phyloP scores from a whole-genome alignment of 2,329 filamentous ascomycete genomes.

The Trichoderma aggressivum region DNA sequence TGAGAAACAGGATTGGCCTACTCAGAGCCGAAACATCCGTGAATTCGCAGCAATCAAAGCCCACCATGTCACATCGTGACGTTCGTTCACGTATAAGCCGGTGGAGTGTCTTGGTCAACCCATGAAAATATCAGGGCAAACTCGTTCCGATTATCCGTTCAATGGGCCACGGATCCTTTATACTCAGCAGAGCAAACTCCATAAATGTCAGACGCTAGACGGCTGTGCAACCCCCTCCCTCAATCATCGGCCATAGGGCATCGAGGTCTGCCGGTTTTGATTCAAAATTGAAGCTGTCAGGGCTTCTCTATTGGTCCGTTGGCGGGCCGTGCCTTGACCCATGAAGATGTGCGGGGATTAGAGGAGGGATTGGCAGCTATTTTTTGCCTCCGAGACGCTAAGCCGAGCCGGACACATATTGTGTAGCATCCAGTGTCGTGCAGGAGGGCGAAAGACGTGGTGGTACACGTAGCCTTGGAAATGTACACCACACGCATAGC shows the following conservation, averaged over 20 bases:
- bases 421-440: background rate
- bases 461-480: background rate
- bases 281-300: background rate
- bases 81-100: background rate
- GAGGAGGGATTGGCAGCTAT: conserved; percentile 2
- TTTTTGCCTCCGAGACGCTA: conserved; percentile 17
- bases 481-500: background rate
- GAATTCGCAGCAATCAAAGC: background rate
- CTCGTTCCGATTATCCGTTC: conserved; percentile 17
- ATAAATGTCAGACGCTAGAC: background rate
- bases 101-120: background rate
- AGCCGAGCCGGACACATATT: background rate
- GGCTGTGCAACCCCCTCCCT: background rate
- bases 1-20: background rate
- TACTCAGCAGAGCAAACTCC: background rate
- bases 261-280: background rate
- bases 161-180: conserved; percentile 1
- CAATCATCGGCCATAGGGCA: background rate
- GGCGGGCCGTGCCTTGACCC: conserved; percentile 9
- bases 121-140: background rate
- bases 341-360: background rate
- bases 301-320: background rate
- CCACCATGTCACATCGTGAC: conserved; percentile 14
- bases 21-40: conserved; percentile 12
- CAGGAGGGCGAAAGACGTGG: background rate